These are phyloP conservation scores for Conringia planisiliqua DNA, from an alignment of 345 rosid species.

Conservation along the genomic window DNA sequence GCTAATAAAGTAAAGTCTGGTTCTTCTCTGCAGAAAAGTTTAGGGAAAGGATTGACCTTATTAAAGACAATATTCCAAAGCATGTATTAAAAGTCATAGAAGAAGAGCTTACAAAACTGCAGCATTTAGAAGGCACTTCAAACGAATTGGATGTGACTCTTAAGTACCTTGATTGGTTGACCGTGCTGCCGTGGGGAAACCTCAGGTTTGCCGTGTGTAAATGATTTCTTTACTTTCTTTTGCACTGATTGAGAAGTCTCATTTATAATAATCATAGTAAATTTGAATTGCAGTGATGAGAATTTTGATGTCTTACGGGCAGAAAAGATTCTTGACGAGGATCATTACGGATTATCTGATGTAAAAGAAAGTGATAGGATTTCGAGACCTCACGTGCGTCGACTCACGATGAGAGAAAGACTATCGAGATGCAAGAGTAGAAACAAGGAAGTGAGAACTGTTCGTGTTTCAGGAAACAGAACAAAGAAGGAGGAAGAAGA, in stretches of 20 bases:
- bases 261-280: background rate
- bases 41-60: slow-evolving; percentile 71
- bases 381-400: no score
- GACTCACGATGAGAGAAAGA: no score
- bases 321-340: slow-evolving; percentile 83
- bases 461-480: no score
- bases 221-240: background rate
- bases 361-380: slow-evolving; percentile 93
- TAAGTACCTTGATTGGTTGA: slow-evolving; percentile 91
- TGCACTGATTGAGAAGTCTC: background rate
- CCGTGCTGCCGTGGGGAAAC: slow-evolving; percentile 87
- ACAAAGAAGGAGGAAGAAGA: no score
- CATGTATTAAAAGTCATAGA: slow-evolving; percentile 87
- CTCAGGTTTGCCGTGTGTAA: slow-evolving; percentile 47
- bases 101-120: slow-evolving; percentile 85
- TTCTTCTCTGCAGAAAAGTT: slow-evolving; percentile 66
- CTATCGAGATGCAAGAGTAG: slow-evolving; percentile 22
- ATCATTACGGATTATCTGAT: slow-evolving; percentile 85
- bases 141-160: slow-evolving; percentile 81
- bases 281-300: slow-evolving; percentile 61
- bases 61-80: slow-evolving; percentile 66
- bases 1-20: background rate
- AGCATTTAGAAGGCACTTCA: slow-evolving; percentile 79
- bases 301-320: slow-evolving; percentile 81
- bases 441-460: slow-evolving; percentile 84